Conservation (phyloP, 805 yeast genomes). For the Yarrowia sp. region DNA sequence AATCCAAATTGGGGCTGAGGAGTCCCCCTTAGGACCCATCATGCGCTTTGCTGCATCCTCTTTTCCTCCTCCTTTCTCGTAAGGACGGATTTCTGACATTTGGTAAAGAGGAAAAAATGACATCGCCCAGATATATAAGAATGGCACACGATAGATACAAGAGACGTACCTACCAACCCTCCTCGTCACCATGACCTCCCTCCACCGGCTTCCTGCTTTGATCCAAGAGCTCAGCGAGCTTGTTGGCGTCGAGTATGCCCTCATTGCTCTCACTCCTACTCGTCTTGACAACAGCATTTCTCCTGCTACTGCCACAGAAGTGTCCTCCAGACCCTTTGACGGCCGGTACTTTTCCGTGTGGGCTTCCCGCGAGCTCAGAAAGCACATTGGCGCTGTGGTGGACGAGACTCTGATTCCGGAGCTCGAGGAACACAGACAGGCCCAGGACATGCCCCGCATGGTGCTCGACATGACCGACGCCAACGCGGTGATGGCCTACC, state of each 20-base stretch:
- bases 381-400: neutral
- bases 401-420: neutral
- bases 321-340: neutral
- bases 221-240: neutral
- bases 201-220: neutral
- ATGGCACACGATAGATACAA: neutral
- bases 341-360: neutral
- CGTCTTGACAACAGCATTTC: too few relatives aligned
- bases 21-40: too few relatives aligned
- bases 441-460: conserved; percentile 1
- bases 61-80: neutral
- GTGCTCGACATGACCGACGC: neutral
- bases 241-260: neutral
- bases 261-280: neutral
- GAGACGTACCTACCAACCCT: too few relatives aligned
- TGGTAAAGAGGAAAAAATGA: neutral
- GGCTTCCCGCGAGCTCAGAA: neutral
- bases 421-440: neutral
- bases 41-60: too few relatives aligned
- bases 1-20: too few relatives aligned
- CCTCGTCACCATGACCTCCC: neutral
- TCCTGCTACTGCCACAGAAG: too few relatives aligned
- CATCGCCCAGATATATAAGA: neutral
- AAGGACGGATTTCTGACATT: neutral
- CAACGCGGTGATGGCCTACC: neutral